phyloP scores from a whole-genome alignment of 768 basidiomycete genomes.

The Suillus subalutaceus region DNA sequence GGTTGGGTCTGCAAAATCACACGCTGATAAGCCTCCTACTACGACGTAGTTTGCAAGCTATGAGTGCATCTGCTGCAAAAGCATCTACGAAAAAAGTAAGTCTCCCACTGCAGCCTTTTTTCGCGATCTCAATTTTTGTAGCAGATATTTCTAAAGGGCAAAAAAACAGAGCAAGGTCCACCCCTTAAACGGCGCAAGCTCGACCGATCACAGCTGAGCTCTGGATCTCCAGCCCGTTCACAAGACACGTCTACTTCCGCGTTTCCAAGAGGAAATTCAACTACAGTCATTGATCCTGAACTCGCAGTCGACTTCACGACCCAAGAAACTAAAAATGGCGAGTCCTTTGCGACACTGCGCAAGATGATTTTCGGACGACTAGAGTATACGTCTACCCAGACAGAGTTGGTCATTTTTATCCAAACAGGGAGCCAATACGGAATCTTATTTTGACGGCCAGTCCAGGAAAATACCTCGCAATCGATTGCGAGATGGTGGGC shows the following conservation, averaged over 20 bases:
- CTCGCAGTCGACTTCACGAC: slow-evolving; percentile 23
- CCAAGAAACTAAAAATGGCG: slow-evolving; percentile 45
- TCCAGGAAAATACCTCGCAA: slow-evolving; percentile 73
- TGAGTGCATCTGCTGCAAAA: not conserved
- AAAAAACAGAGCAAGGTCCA: slow-evolving; percentile 4
- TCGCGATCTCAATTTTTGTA: not conserved
- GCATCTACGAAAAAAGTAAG: not conserved
- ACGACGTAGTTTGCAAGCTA: not conserved
- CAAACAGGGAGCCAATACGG: slow-evolving; percentile 7
- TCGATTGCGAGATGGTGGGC: slow-evolving; percentile 99
- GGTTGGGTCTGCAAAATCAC: not conserved
- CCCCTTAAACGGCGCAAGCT: slow-evolving; percentile 25
- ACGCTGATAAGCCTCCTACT: not conserved
- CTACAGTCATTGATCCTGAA: not conserved
- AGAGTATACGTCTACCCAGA: slow-evolving; percentile 42
- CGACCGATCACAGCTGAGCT: slow-evolving; percentile 10
- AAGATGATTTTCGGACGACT: slow-evolving; percentile 56
- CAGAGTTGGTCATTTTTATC: slow-evolving; percentile 42
- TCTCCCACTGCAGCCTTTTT: not conserved
- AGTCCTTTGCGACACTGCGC: slow-evolving; percentile 48
- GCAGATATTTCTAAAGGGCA: not conserved
- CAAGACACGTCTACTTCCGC: slow-evolving; percentile 13
- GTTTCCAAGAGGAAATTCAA: slow-evolving; percentile 9
- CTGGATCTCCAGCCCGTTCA: slow-evolving; percentile 8
- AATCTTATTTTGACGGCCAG: slow-evolving; percentile 34